These are phyloP conservation scores for Cichorium intybus DNA, from an alignment of 140 eudicot genomes.

Conservation along the genomic window DNA sequence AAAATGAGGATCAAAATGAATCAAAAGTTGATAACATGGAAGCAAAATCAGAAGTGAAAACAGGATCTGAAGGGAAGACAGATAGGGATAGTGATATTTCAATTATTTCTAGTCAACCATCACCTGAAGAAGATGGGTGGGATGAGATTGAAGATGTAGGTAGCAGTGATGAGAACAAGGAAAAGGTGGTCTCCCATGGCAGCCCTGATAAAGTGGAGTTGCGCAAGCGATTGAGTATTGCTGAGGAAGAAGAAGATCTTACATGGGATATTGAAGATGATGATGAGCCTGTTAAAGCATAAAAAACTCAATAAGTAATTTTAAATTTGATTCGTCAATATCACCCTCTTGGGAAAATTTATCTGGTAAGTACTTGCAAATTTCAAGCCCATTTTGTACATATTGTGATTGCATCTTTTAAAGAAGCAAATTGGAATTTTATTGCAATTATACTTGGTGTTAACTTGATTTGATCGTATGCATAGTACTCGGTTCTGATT, in stretches of 20 bases:
- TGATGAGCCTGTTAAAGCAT: constrained; percentile 45
- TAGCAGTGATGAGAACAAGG: constrained; percentile 57
- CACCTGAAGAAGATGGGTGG: constrained; percentile 79
- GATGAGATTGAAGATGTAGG: constrained; percentile 87
- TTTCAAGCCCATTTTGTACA: constrained; percentile 24
- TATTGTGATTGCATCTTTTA: constrained; percentile 22
- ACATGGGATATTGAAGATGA: constrained; percentile 95
- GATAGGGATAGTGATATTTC: constrained; percentile 74
- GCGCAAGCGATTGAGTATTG: constrained; percentile 54
- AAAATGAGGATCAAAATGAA: constrained; percentile 27
- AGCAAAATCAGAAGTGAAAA: constrained; percentile 45
- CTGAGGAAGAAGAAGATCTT: constrained; percentile 73
- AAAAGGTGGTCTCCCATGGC: constrained; percentile 35
- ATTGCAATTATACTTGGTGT: not conserved
- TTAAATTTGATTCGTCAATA: constrained; percentile 15
- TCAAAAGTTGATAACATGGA: constrained; percentile 28
- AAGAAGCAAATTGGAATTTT: constrained; percentile 26
- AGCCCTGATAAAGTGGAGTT: constrained; percentile 45
- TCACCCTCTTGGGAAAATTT: constrained; percentile 2
- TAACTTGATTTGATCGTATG: not conserved
- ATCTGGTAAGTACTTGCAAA: constrained; percentile 21
- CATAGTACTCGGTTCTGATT: not conserved
- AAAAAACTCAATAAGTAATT: constrained; percentile 8
- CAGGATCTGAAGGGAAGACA: constrained; percentile 50
- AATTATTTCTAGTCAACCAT: constrained; percentile 57